phyloP scores from a whole-genome alignment of 2,329 filamentous ascomycete genomes.

The Hymenoscyphus occultus region DNA sequence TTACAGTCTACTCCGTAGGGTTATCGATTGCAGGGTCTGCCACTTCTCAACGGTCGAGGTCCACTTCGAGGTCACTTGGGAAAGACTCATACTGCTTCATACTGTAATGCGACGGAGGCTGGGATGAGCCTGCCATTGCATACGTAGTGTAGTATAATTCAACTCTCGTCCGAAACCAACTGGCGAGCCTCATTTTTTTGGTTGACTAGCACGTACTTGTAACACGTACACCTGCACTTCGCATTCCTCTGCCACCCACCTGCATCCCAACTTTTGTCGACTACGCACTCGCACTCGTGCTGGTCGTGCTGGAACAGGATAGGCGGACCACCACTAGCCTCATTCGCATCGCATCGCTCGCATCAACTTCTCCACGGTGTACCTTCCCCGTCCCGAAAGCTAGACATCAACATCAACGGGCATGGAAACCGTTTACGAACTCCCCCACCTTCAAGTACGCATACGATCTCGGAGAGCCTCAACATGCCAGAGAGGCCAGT shows the following conservation, averaged over 20 bases:
- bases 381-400: neutral
- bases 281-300: neutral
- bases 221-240: neutral
- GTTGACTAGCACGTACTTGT: too few species aligned
- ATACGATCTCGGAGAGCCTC: slow-evolving; percentile 4
- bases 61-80: neutral
- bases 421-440: slow-evolving; percentile 12
- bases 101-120: neutral
- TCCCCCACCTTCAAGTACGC: slow-evolving; percentile 16
- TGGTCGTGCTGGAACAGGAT: neutral
- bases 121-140: neutral
- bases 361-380: neutral
- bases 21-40: neutral
- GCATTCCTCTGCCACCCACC: neutral
- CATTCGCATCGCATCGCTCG: neutral
- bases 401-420: neutral
- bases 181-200: neutral
- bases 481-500: slow-evolving; percentile 77
- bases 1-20: neutral
- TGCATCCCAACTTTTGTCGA: too few species aligned
- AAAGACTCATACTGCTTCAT: neutral
- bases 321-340: neutral
- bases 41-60: neutral
- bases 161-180: neutral
- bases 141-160: neutral